A percentile compares a stretch with the other conserved stretches of the same genome.
These are phyloP conservation scores for Lichtheimia corymbifera DNA, from an alignment of 371 early-diverging fungal genomes.

Conservation along the genomic window DNA sequence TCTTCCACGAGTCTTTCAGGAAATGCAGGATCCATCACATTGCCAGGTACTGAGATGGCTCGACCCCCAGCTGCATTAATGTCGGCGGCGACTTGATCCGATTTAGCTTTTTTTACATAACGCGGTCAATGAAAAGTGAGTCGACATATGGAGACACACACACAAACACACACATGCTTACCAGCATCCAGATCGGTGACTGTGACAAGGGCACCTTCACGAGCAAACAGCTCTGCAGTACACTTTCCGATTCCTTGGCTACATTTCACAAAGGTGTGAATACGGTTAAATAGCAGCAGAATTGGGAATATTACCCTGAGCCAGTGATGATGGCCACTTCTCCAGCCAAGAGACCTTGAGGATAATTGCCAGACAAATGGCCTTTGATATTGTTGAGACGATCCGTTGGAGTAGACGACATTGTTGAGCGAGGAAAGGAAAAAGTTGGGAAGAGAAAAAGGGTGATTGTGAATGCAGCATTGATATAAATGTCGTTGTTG, in stretches of 20 bases:
- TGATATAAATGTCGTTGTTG: no score
- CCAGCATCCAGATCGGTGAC: conserved; percentile 65
- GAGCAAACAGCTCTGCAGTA: conserved; percentile 72
- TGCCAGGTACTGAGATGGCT: conserved; percentile 60
- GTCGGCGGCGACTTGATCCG: conserved; percentile 60
- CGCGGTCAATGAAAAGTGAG: not conserved
- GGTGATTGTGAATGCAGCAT: not conserved
- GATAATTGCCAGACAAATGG: conserved; percentile 49
- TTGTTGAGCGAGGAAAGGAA: conserved; percentile 17
- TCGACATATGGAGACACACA: not conserved
- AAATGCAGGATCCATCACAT: conserved; percentile 55
- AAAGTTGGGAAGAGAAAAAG: conserved; percentile 2
- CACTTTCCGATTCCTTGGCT: conserved; percentile 83
- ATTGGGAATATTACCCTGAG: conserved; percentile 58
- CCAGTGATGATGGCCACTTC: conserved; percentile 84
- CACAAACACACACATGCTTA: conserved; percentile 8
- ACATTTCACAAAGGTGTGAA: not conserved
- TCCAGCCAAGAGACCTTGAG: conserved; percentile 63
- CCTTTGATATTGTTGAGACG: conserved; percentile 46
- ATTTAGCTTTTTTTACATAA: conserved; percentile 41
- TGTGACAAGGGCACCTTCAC: conserved; percentile 77
- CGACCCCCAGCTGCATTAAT: conserved; percentile 59
- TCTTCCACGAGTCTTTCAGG: conserved; percentile 59
- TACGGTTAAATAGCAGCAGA: not conserved
- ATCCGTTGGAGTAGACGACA: conserved; percentile 38